Evolutionary conservation across 345 rosid species (phyloP), one percentile per base, ranked within the genome.

Genomic region (Adansonia digitata): DNA sequence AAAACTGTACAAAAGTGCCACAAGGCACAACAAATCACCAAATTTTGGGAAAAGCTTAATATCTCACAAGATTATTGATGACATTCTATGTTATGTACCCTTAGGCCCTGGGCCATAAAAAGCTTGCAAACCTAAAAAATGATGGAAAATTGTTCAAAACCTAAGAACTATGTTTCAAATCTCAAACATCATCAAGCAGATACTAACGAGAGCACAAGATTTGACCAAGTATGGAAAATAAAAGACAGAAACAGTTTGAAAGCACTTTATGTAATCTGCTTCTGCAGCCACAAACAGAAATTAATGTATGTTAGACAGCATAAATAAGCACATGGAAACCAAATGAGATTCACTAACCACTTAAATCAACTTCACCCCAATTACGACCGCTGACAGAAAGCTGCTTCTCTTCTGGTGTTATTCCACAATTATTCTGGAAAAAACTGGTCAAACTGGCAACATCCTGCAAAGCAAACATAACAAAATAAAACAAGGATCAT

Each of bases 331-430:
- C 35, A 62, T 48, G 29, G n/a, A 39, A 26, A 55, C 20, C 26
- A 56, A 26, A 39, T 13, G 20, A 14, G 24, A 57, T 48, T 64
- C 22, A 80, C 86, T 55, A 13, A 92, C 98, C 97, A 84, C 80
- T 87, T 77, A 94, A 87, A 86, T 93, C 93, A 77, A 95, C 90
- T 77, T 91, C 99, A 71, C 99, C 99, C 97, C 97, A 95, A 34
- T 91, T 93, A 55, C 96, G 98, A 24, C 99, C 99, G 82, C 86
- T 88, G 51, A 95, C 88, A 72, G 98, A 93, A 80, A 95, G 89
- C 64, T 95, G 98, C 81, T 90, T 95, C 82, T 93, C 96, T 77
- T 89, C 91, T 11, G 94, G 86, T 35, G 88, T 80, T 82, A 90
- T 82, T 20, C 92, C 97, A 82, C 80, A 94, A 66, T 74, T 77